A percentile compares a stretch with the other conserved stretches of the same genome.
phyloP scores from a whole-genome alignment of 1,284 basidiomycete genomes.

The Melampsora larici-populina region DNA sequence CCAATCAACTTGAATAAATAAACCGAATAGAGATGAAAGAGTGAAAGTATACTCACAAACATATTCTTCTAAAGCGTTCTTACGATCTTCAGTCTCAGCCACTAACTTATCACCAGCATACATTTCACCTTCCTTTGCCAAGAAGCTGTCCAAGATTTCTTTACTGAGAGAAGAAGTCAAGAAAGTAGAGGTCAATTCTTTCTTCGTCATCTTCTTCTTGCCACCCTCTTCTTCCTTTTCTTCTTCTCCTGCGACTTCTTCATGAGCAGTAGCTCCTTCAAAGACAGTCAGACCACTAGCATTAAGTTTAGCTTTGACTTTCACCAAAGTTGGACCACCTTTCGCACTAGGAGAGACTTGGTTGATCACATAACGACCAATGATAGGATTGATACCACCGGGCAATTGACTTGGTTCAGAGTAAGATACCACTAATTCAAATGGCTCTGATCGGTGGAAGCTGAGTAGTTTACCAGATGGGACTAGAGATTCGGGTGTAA shows the following conservation, averaged over 20 bases:
- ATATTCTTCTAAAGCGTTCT: constrained; percentile 95
- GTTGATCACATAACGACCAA: constrained; percentile 75
- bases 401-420: constrained; percentile 68
- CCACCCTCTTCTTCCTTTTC: constrained; percentile 58
- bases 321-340: constrained; percentile 73
- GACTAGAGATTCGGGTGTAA: constrained; percentile 73
- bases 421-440: constrained; percentile 80
- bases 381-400: constrained; percentile 73
- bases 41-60: constrained; percentile 59
- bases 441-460: constrained; percentile 82
- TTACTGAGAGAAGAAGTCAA: constrained; percentile 65
- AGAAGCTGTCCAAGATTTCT: constrained; percentile 63
- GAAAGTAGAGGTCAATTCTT: constrained; percentile 71
- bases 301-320: constrained; percentile 83
- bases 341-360: constrained; percentile 64
- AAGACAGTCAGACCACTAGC: constrained; percentile 79
- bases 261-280: constrained; percentile 71
- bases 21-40: not conserved
- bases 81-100: constrained; percentile 91
- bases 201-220: constrained; percentile 68
- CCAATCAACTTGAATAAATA: not conserved
- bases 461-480: constrained; percentile 90
- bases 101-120: constrained; percentile 86
- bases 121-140: constrained; percentile 81
- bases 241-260: constrained; percentile 60